Percentiles rank a stretch among this genome's conserved stretches.
These are phyloP conservation scores for Chlamydomonas schloesseri DNA, from an alignment of 139 green algal genomes.

Conservation along the genomic window DNA sequence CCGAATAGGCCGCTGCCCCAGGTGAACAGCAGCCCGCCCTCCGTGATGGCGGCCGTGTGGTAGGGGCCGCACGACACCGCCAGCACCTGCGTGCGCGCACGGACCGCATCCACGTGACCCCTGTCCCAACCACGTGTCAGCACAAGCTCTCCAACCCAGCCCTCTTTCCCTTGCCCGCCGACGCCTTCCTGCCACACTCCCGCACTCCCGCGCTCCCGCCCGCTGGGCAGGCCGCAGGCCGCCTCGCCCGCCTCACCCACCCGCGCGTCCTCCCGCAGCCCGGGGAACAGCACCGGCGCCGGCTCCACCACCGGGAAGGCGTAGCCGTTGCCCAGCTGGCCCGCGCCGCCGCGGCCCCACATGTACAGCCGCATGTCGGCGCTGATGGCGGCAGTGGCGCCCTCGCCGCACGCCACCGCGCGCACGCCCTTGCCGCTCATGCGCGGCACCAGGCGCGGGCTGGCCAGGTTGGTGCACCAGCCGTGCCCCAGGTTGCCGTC, in stretches of 20 bases:
- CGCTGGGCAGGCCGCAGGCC: neutral
- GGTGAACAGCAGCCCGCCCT: conserved; percentile 84
- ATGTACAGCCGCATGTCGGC: conserved; percentile 77
- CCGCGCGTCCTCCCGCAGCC: conserved; percentile 10
- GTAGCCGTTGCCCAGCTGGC: conserved; percentile 74
- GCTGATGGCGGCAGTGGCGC: conserved; percentile 77
- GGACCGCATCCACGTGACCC: too few relatives aligned
- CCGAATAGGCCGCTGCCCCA: conserved; percentile 95
- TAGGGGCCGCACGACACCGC: conserved; percentile 89
- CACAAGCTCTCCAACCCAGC: too few relatives aligned
- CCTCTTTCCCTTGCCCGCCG: too few relatives aligned
- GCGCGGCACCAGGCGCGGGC: conserved; percentile 65
- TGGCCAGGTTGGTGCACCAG: conserved; percentile 51
- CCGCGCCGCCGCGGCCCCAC: conserved; percentile 77
- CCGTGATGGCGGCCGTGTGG: conserved; percentile 83
- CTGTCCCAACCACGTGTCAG: too few relatives aligned
- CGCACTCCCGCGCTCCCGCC: too few relatives aligned
- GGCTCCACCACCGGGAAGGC: conserved; percentile 42
- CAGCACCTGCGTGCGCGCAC: conserved; percentile 42
- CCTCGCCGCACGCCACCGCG: conserved; percentile 66
- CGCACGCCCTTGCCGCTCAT: conserved; percentile 69
- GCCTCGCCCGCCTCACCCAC: neutral
- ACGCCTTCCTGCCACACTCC: too few relatives aligned
- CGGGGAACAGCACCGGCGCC: conserved; percentile 27
- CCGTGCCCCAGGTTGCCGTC: conserved; percentile 76